Percentiles rank a stretch among this genome's conserved stretches.
These are phyloP conservation scores for Lentinula boryana DNA, from an alignment of 768 basidiomycete species.

Conservation along the genomic window DNA sequence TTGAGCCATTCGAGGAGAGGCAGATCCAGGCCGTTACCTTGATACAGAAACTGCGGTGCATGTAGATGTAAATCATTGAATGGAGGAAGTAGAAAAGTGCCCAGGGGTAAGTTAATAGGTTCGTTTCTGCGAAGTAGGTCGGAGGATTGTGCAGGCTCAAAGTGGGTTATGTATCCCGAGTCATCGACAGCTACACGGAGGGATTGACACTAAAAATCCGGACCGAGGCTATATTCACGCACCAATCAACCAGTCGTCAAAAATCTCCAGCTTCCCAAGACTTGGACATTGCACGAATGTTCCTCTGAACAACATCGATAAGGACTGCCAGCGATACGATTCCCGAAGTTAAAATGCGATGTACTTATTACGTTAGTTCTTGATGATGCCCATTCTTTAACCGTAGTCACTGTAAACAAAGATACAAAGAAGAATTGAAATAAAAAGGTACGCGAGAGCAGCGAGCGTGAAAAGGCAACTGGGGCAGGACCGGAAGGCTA, in stretches of 20 bases:
- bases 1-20: slow-evolving; percentile 84
- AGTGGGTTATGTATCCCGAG: slow-evolving; percentile 46
- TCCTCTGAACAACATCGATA: slow-evolving; percentile 34
- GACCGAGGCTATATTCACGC: not conserved
- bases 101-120: slow-evolving; percentile 30
- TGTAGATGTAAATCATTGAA: slow-evolving; percentile 85
- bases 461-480: too few relatives aligned
- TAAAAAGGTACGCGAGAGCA: too few relatives aligned
- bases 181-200: slow-evolving; percentile 17
- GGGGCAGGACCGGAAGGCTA: too few relatives aligned
- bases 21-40: slow-evolving; percentile 81
- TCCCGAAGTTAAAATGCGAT: too few relatives aligned
- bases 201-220: too few relatives aligned
- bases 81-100: slow-evolving; percentile 69
- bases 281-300: slow-evolving; percentile 53
- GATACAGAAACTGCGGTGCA: slow-evolving; percentile 85
- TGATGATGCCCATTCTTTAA: too few relatives aligned
- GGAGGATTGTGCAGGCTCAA: slow-evolving; percentile 30
- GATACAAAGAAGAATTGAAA: too few relatives aligned
- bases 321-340: too few relatives aligned
- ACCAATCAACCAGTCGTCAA: slow-evolving; percentile 39
- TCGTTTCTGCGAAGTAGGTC: slow-evolving; percentile 19
- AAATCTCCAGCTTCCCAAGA: slow-evolving; percentile 48
- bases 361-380: too few relatives aligned
- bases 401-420: too few relatives aligned